phyloP scores from a whole-genome alignment of 2,329 filamentous ascomycete genomes.

The Hymenotorrendiella dingleyae region DNA sequence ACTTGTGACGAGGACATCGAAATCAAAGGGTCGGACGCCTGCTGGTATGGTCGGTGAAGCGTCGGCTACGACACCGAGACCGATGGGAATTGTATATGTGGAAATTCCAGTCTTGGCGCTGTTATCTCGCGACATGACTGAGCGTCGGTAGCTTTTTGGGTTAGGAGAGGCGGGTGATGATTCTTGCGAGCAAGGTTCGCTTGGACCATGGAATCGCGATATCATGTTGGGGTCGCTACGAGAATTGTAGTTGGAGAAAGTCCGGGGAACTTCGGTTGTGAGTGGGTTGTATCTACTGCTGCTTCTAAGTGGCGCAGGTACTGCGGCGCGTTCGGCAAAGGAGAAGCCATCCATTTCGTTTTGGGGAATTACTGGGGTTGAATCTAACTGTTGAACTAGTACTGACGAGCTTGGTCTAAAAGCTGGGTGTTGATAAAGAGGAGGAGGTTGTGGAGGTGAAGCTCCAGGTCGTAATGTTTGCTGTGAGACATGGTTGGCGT shows the following conservation, averaged over 20 bases:
- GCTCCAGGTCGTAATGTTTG: constrained; percentile 15
- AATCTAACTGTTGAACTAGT: constrained; percentile 7
- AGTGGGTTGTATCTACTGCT: background rate
- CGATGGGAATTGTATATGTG: constrained; percentile 20
- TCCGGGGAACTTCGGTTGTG: background rate
- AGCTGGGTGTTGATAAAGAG: constrained; percentile 5
- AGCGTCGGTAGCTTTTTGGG: background rate
- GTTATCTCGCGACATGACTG: background rate
- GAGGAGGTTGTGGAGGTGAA: constrained; percentile 6
- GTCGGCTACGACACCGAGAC: constrained; percentile 16
- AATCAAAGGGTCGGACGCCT: background rate
- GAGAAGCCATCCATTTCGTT: constrained; percentile 7
- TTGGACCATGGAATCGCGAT: constrained; percentile 1
- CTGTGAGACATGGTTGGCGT: constrained; percentile 14
- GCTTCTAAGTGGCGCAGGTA: background rate
- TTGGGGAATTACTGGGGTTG: constrained; percentile 5
- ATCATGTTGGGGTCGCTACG: background rate
- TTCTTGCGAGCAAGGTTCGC: constrained; percentile 1
- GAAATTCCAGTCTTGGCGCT: constrained; percentile 6
- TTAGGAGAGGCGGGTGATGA: background rate
- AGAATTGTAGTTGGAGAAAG: background rate
- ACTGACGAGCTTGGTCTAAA: background rate
- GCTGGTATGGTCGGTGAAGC: constrained; percentile 5
- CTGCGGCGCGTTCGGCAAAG: background rate
- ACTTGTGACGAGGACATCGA: constrained; percentile 1